These are phyloP conservation scores for Ceratocystis alfenasii DNA, from an alignment of 2,329 filamentous ascomycete species.

Conservation along the genomic window DNA sequence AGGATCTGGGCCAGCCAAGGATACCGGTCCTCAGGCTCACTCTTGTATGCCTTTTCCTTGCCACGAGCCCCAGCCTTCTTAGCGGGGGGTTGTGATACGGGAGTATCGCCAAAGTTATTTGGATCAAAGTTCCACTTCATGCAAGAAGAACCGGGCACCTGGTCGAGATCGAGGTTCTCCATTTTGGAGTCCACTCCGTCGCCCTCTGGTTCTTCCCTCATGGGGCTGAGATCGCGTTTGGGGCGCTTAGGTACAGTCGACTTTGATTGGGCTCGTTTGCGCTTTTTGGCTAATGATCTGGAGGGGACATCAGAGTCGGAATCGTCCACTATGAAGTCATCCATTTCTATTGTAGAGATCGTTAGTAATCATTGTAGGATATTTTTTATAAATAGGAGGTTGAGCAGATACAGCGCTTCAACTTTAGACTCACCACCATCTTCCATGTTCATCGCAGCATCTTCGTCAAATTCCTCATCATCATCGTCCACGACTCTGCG, in stretches of 20 bases:
- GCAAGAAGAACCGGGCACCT: conserved; percentile 28
- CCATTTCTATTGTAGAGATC: conserved; percentile 50
- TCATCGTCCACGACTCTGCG: conserved; percentile 55
- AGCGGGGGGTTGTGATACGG: conserved; percentile 23
- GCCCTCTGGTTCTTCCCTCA: conserved; percentile 30
- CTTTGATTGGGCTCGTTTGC: conserved; percentile 53
- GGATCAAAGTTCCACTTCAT: conserved; percentile 66
- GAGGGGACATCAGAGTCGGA: conserved; percentile 65
- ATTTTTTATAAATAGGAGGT: not conserved
- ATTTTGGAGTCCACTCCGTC: conserved; percentile 35
- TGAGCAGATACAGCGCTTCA: no score
- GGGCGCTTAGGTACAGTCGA: conserved; percentile 50
- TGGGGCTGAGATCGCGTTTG: conserved; percentile 29
- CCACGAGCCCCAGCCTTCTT: conserved; percentile 27
- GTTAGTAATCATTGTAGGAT: conserved; percentile 17
- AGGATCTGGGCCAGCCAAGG: conserved; percentile 76
- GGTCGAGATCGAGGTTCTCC: conserved; percentile 41
- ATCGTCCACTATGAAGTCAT: conserved; percentile 78
- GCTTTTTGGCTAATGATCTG: conserved; percentile 49
- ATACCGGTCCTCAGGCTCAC: conserved; percentile 76
- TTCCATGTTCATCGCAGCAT: conserved; percentile 45
- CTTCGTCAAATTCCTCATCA: conserved; percentile 53
- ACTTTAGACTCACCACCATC: conserved; percentile 41
- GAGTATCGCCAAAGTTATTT: conserved; percentile 30
- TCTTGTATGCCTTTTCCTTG: conserved; percentile 62